Conservation (phyloP, 169 alveolate species). For the Plasmodium chabaudi region DNA sequence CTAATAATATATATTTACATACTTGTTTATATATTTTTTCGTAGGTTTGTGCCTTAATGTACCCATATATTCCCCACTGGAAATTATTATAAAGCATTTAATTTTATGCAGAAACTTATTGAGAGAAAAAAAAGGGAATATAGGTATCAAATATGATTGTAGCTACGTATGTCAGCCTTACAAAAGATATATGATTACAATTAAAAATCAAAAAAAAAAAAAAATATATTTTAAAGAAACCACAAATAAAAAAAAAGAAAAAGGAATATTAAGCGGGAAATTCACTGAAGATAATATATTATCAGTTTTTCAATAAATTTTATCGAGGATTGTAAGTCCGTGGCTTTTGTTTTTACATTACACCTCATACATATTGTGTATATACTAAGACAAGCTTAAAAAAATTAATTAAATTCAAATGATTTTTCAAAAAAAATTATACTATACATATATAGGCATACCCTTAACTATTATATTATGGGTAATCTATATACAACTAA, state of each 20-base stretch:
- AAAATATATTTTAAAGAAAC: slow-evolving; percentile 64
- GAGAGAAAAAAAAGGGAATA: slow-evolving; percentile 67
- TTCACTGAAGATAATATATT: slow-evolving; percentile 67
- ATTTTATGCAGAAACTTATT: slow-evolving; percentile 63
- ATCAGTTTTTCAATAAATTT: slow-evolving; percentile 61
- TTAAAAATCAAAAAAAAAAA: slow-evolving; percentile 63
- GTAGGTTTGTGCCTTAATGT: slow-evolving; percentile 57
- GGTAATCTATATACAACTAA: neutral
- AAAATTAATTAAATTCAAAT: no score
- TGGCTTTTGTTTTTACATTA: no score
- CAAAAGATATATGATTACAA: slow-evolving; percentile 73
- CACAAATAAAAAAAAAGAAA: slow-evolving; percentile 54
- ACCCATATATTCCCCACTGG: slow-evolving; percentile 76
- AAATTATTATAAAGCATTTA: slow-evolving; percentile 65
- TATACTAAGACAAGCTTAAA: no score
- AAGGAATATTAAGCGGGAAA: slow-evolving; percentile 60
- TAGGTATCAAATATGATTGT: slow-evolving; percentile 71
- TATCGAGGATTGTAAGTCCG: no score
- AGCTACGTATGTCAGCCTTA: slow-evolving; percentile 76
- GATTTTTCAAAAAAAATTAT: no score
- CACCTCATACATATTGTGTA: no score
- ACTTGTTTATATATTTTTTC: slow-evolving; percentile 4
- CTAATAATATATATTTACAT: neutral
- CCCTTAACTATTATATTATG: no score
- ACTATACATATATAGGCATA: no score